Base-by-base conservation (phyloP, 768 basidiomycete species). In the Leccinum subtestaceum region DNA sequence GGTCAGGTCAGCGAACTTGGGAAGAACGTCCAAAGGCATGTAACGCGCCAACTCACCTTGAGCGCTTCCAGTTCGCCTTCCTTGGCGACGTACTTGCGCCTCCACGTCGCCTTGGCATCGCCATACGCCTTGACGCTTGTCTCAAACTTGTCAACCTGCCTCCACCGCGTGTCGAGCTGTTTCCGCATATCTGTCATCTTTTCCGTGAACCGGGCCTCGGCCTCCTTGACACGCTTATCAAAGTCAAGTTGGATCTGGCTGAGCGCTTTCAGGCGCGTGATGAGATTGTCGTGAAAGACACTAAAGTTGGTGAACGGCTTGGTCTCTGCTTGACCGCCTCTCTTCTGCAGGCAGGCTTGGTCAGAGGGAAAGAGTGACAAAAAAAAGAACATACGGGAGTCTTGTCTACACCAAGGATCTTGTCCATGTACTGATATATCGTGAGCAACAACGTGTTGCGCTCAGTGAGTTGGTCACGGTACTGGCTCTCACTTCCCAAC, bases 391-490 rank as follows among this genome's bases (percentile, higher is more conserved):
- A 64, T 64, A 93, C 90, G 40, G 89, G 86, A 0, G 88, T 89
- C 78, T 88, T 92, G 69, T 94, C 91, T 21, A 92, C 87, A 1
- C 94, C 94, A 17, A 95, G 78, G 63, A 97, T 93, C 78, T 89
- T 91, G 66, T 97, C 95, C 80, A 96, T 83, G 69, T 95, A 95
- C 74, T 97, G 94, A 72, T 93, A 97, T 27, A 97, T 91, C 8
- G 93, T 93, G 65, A 97, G 77, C 55, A 98, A 76, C 31, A 98
- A 78, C 25, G 93, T 95, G 71, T 95, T 97, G 57, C 94, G 80
- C 78, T 98, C 96, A 17, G 93, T 94, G 34, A 96, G 73, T 75
- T 98, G 95, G 74, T 96, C 92, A 23, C 95, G 81, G 69, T 91
- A 94, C 73, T 93, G 88, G 55, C 76, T 83, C 73, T 96, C 94